Percentiles rank a stretch among this genome's conserved stretches.
These are phyloP conservation scores for Penicillium manginii DNA, from an alignment of 495 filamentous ascomycete genomes.

Conservation along the genomic window DNA sequence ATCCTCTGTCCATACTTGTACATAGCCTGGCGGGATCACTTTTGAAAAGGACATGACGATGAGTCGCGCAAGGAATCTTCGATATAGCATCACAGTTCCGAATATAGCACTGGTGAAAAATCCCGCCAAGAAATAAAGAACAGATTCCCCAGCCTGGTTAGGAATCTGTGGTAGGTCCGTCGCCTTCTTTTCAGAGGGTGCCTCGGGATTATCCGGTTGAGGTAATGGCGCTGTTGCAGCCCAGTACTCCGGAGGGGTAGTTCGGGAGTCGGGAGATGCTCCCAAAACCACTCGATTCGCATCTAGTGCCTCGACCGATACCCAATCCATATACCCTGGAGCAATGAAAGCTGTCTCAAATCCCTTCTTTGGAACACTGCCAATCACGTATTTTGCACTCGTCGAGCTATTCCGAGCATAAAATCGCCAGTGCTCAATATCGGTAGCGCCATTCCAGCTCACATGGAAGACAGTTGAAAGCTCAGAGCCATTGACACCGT, in stretches of 20 bases:
- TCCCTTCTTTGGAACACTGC: constrained; percentile 1
- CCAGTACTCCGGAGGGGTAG: neutral
- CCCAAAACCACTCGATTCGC: neutral
- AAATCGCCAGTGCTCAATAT: constrained; percentile 6
- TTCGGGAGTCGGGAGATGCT: neutral
- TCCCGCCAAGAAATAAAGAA: neutral
- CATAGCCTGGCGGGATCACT: neutral
- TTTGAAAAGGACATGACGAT: neutral
- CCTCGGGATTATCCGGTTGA: neutral
- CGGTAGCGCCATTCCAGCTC: constrained; percentile 22
- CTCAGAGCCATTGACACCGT: constrained; percentile 14
- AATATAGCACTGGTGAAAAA: neutral
- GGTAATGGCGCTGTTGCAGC: neutral
- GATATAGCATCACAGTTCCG: neutral
- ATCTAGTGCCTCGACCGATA: constrained; percentile 11
- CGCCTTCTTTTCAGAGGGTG: neutral
- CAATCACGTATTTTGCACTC: neutral
- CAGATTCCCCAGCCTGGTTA: neutral
- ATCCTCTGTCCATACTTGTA: neutral
- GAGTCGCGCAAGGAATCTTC: neutral
- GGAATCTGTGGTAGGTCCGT: neutral
- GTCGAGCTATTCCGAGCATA: neutral
- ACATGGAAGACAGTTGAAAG: constrained; percentile 22
- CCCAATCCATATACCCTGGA: constrained; percentile 9
- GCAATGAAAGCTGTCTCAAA: constrained; percentile 10